phyloP scores from a whole-genome alignment of 2,329 filamentous ascomycete genomes.

The Talaromyces sp. region DNA sequence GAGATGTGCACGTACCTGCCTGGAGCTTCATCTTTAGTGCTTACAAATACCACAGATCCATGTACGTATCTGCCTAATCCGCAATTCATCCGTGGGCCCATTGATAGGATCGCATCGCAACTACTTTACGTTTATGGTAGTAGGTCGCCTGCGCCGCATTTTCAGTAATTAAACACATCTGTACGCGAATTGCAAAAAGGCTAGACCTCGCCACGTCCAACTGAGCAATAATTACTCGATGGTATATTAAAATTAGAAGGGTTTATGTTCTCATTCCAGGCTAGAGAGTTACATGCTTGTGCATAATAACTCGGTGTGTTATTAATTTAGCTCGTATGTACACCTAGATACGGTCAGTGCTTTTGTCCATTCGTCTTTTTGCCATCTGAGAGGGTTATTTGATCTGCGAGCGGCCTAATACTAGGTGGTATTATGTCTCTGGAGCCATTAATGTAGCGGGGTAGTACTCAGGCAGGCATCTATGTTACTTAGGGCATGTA shows the following conservation, averaged over 20 bases:
- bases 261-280: not conserved
- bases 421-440: not conserved
- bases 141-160: constrained; percentile 3
- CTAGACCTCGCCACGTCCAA: not conserved
- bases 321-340: not conserved
- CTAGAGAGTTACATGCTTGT: constrained; percentile 3
- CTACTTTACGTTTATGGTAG: constrained; percentile 1
- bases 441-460: not conserved
- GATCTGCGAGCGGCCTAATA: not conserved
- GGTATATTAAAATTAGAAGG: not conserved
- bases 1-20: not conserved
- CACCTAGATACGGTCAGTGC: not conserved
- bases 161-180: not conserved
- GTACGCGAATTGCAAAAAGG: not conserved
- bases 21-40: not conserved
- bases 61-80: not conserved
- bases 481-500: not conserved
- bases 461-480: not conserved
- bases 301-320: not conserved
- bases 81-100: not conserved
- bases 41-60: not conserved
- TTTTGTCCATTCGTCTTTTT: not conserved
- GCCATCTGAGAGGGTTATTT: not conserved
- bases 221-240: not conserved
- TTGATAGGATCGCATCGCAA: not conserved